A percentile compares a stretch with the other conserved stretches of the same genome.
Conservation (phyloP, 1,139 yeast genomes). For the Diutina pseudorugosa region DNA sequence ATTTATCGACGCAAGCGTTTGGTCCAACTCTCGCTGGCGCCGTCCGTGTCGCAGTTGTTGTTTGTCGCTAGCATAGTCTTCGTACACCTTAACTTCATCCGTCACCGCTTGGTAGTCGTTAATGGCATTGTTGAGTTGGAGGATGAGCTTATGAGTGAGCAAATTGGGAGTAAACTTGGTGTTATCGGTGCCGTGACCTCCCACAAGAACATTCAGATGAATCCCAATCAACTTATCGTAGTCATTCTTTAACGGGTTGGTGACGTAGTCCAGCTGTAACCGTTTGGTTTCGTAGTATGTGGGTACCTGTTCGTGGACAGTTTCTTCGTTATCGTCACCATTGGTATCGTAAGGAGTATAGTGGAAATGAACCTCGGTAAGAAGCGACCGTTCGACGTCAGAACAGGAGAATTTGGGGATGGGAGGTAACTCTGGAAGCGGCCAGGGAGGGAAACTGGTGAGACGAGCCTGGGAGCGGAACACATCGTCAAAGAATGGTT, state of each 20-base stretch:
- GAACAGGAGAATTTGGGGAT: constrained; percentile 51
- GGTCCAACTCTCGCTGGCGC: constrained; percentile 19
- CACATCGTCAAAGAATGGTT: constrained; percentile 40
- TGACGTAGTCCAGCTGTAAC: constrained; percentile 53
- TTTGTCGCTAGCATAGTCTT: constrained; percentile 14
- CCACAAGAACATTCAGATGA: constrained; percentile 11
- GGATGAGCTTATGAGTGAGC: constrained; percentile 25
- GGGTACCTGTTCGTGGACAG: not conserved
- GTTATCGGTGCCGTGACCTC: constrained; percentile 2
- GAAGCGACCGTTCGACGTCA: constrained; percentile 69
- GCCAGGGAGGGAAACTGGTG: constrained; percentile 42
- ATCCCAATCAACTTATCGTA: constrained; percentile 51
- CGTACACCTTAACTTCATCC: constrained; percentile 17
- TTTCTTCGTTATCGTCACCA: not conserved
- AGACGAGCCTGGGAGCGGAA: constrained; percentile 10
- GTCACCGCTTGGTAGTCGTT: constrained; percentile 15
- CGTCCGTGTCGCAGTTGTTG: constrained; percentile 19
- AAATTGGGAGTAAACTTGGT: constrained; percentile 6
- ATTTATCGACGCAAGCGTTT: constrained; percentile 16
- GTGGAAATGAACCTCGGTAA: constrained; percentile 65
- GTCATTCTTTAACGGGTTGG: constrained; percentile 52
- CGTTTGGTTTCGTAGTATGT: constrained; percentile 54
- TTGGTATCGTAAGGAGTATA: constrained; percentile 38
- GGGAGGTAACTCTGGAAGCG: constrained; percentile 60
- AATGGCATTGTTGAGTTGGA: constrained; percentile 24